phyloP scores from a whole-genome alignment of 2,329 filamentous ascomycete species.

The Beauveria pseudobassiana region DNA sequence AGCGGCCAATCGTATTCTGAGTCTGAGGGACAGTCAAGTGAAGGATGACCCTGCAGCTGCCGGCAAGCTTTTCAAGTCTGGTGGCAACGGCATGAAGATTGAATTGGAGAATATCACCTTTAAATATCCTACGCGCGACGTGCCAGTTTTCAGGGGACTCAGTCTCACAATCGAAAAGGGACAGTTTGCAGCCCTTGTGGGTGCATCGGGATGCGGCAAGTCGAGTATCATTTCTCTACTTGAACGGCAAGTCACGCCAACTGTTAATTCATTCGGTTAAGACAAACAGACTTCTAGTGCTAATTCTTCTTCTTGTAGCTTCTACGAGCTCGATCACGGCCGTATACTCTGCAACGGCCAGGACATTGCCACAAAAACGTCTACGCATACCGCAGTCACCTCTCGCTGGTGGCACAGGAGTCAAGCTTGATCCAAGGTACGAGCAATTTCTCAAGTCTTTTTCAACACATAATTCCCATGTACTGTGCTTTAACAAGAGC shows the following conservation, averaged over 20 bases:
- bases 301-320: slow-evolving; percentile 29
- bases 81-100: slow-evolving; percentile 45
- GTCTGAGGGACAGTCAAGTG: slow-evolving; percentile 37
- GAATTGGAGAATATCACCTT: slow-evolving; percentile 51
- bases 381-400: slow-evolving; percentile 52
- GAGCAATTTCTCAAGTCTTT: not conserved
- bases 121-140: slow-evolving; percentile 50
- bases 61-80: slow-evolving; percentile 16
- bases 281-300: not conserved
- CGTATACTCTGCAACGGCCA: slow-evolving; percentile 56
- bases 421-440: slow-evolving; percentile 61
- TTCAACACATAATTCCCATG: not conserved
- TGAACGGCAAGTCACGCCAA: slow-evolving; percentile 31
- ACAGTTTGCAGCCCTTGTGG: slow-evolving; percentile 64
- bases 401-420: slow-evolving; percentile 70
- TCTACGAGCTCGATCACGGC: slow-evolving; percentile 62
- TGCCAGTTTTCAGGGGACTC: slow-evolving; percentile 51
- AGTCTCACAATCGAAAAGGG: slow-evolving; percentile 59
- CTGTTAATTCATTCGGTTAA: too few relatives aligned
- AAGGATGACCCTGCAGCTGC: slow-evolving; percentile 23
- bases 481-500: not conserved
- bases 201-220: slow-evolving; percentile 64
- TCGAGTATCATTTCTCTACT: slow-evolving; percentile 60
- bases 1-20: slow-evolving; percentile 53
- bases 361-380: slow-evolving; percentile 50